phyloP scores from a whole-genome alignment of 1,284 basidiomycete species.

The Uromyces viciae-fabae region DNA sequence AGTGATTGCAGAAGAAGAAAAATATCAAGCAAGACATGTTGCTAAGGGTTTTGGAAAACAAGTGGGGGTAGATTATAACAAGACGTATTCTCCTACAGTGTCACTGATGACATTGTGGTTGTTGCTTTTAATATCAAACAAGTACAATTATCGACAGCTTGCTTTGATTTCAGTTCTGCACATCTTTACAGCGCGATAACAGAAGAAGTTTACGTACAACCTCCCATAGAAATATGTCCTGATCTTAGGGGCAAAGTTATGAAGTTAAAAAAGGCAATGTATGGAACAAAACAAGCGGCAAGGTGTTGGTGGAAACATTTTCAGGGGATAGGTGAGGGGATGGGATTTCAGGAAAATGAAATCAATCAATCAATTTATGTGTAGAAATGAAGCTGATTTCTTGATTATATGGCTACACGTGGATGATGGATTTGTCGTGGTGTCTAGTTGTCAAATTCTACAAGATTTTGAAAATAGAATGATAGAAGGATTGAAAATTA shows the following conservation, averaged over 20 bases:
- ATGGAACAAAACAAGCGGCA: conserved; percentile 8
- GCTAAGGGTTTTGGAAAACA: conserved; percentile 19
- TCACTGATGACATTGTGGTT: conserved; percentile 9
- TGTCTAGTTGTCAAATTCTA: not conserved
- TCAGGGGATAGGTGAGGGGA: not conserved
- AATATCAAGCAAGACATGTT: not conserved
- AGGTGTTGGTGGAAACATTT: conserved; percentile 26
- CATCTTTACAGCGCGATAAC: conserved; percentile 10
- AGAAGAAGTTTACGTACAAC: not conserved
- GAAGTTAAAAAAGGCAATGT: conserved; percentile 18
- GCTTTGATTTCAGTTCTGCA: conserved; percentile 19
- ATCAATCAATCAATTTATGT: not conserved
- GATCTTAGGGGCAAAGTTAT: not conserved
- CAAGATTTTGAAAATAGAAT: not conserved
- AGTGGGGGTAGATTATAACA: conserved; percentile 2
- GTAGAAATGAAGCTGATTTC: not conserved
- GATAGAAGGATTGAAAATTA: not conserved
- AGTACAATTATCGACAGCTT: not conserved
- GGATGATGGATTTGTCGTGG: conserved; percentile 13
- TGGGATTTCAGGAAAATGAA: not conserved
- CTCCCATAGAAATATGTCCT: not conserved
- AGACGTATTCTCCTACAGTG: conserved; percentile 7
- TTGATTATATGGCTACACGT: conserved; percentile 21
- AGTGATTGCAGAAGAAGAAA: not conserved
- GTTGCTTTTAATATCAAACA: not conserved